These are phyloP conservation scores for Fusarium domesticum DNA, from an alignment of 2,329 filamentous ascomycete genomes.

Conservation along the genomic window DNA sequence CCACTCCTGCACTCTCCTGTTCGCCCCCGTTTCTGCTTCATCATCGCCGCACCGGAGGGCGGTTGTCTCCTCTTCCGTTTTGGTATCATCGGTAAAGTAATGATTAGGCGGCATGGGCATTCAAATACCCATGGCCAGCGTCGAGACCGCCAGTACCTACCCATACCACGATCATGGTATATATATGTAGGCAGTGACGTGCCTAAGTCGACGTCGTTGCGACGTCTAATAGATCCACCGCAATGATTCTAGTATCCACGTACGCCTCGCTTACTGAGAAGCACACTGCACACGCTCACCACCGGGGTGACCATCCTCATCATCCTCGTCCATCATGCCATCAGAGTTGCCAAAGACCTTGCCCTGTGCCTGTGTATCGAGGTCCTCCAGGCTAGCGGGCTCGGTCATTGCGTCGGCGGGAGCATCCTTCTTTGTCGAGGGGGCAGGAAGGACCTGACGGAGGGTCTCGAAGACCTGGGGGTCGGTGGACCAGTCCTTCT, in stretches of 20 bases:
- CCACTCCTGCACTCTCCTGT: constrained; percentile 9
- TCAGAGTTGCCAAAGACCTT: constrained; percentile 65
- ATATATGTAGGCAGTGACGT: constrained; percentile 2
- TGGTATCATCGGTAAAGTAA: constrained; percentile 25
- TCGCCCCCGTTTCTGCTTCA: neutral
- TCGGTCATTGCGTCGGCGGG: constrained; percentile 89
- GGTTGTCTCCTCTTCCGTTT: neutral
- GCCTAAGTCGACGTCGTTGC: constrained; percentile 11
- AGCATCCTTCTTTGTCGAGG: constrained; percentile 59
- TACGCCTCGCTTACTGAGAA: constrained; percentile 63
- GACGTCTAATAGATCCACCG: constrained; percentile 1
- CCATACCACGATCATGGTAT: neutral
- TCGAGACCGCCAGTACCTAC: constrained; percentile 1
- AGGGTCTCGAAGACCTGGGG: constrained; percentile 72
- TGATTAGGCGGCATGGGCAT: constrained; percentile 24
- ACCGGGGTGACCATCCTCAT: constrained; percentile 71
- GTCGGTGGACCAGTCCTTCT: constrained; percentile 66
- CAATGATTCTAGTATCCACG: constrained; percentile 3
- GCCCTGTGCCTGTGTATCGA: constrained; percentile 65
- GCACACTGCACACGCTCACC: constrained; percentile 83
- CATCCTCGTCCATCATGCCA: constrained; percentile 67
- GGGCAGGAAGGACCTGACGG: constrained; percentile 79
- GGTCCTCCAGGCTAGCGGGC: constrained; percentile 79
- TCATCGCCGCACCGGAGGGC: neutral
- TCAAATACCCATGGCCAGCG: constrained; percentile 11